Base-by-base conservation (phyloP, 345 rosid species). In the Salix viminalis region DNA sequence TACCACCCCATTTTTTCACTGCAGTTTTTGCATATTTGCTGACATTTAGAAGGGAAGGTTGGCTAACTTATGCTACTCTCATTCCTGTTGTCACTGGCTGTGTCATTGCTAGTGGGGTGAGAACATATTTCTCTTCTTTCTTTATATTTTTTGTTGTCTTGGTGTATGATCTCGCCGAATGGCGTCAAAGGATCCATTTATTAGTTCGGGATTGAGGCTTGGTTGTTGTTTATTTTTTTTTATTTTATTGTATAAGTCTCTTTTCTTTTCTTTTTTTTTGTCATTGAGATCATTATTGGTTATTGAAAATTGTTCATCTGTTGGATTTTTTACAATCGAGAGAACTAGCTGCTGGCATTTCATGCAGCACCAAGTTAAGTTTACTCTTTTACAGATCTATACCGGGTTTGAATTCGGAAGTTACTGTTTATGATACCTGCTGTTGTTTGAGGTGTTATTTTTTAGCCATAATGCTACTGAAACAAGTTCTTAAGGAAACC, bases 1-100 rank as follows among this genome's bases (percentile, higher is more conserved):
- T 73, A 84, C 89, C 1, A 86, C 89, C 18, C 89, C 89, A 1
- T 84, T 86, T 46, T 46, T 86, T 86, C 79, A 84, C 89, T 7
- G 86, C 87, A 8, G 72, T 84, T 50, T 81, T 87, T 21, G 87
- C 85, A 5, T 83, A 77, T 72, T 56, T 84, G 64, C 75, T 87
- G 76, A 84, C 87, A 7, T 42, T 67, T 46, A 84, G 73, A 82
- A 76, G 73, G 58, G 87, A 86, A 69, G 82, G 82, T 23, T 82
- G 82, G 79, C 62, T 84, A 28, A 86, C 87, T 30, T 84, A 86
- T 77, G 61, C 46, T 67, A 80, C 87, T 34, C 86, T 86, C 56
- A 48, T 82, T 52, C 89, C 87, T 58, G 87, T 86, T 50, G 89
- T 86, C 24, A 67, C 84, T 6, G 89, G 89, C 36, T 87, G 84